phyloP scores from a whole-genome alignment of 225 moss, liverwort and hornwort species.

The Pleurozium schreberi region DNA sequence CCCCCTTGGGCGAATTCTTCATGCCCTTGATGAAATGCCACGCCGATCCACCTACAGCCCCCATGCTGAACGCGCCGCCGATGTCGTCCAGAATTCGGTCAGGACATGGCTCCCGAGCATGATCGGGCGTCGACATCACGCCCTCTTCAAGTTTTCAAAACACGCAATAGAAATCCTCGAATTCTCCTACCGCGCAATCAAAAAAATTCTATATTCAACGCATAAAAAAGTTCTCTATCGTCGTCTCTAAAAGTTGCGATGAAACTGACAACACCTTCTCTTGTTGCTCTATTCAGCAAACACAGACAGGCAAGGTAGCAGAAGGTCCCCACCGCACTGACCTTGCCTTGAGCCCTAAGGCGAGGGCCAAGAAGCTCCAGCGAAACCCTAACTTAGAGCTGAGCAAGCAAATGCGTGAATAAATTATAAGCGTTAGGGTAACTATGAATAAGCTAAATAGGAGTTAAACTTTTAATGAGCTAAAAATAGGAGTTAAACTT shows the following conservation, averaged over 20 bases:
- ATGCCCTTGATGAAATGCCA: slow-evolving; percentile 53
- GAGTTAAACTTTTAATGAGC: no score
- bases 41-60: slow-evolving; percentile 48
- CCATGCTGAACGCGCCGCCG: slow-evolving; percentile 54
- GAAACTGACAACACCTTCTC: neutral
- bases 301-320: neutral
- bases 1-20: slow-evolving; percentile 54
- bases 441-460: no score
- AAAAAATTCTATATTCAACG: neutral
- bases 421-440: neutral
- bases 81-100: slow-evolving; percentile 49
- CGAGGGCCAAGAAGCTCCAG: neutral
- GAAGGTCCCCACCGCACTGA: neutral
- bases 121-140: slow-evolving; percentile 14
- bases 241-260: neutral
- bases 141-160: neutral
- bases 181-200: neutral
- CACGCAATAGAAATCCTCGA: neutral
- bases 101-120: slow-evolving; percentile 53
- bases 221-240: neutral
- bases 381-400: neutral
- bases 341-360: neutral
- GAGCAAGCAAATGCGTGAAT: neutral
- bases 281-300: neutral
- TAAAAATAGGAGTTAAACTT: no score